phyloP scores from a whole-genome alignment of 257 asterid genomes.

The Solanum tacnaense region DNA sequence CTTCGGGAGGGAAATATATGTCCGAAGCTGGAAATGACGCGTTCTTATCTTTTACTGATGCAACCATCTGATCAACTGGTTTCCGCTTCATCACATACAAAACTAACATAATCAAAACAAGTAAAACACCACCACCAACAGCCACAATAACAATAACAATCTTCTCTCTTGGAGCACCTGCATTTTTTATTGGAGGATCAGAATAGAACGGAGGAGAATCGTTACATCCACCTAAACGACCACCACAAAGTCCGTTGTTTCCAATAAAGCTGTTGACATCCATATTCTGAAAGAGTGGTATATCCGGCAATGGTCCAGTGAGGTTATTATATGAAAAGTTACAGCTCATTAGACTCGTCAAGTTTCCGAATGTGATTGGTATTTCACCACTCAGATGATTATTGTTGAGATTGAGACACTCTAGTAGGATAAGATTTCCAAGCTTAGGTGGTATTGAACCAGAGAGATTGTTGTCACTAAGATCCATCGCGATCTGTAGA shows the following conservation, averaged over 20 bases:
- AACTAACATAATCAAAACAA: slow-evolving; percentile 39
- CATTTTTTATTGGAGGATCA: neutral
- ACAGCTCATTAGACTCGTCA: slow-evolving; percentile 76
- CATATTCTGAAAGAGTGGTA: slow-evolving; percentile 58
- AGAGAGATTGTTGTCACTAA: slow-evolving; percentile 61
- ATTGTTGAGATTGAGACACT: slow-evolving; percentile 52
- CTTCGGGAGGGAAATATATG: slow-evolving; percentile 78
- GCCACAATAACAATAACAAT: slow-evolving; percentile 44
- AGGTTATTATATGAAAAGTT: slow-evolving; percentile 70
- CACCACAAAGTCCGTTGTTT: slow-evolving; percentile 74
- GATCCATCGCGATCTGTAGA: slow-evolving; percentile 70
- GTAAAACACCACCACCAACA: slow-evolving; percentile 59
- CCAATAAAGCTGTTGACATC: slow-evolving; percentile 54
- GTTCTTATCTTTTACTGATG: slow-evolving; percentile 26
- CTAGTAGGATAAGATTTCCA: slow-evolving; percentile 65
- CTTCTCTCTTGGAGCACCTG: slow-evolving; percentile 32
- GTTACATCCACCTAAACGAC: slow-evolving; percentile 49
- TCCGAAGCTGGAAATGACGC: slow-evolving; percentile 40
- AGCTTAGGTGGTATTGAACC: slow-evolving; percentile 71
- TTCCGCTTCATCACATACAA: slow-evolving; percentile 43
- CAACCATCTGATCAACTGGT: slow-evolving; percentile 22
- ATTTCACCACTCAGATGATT: slow-evolving; percentile 67
- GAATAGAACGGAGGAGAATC: slow-evolving; percentile 8
- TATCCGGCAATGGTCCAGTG: slow-evolving; percentile 65
- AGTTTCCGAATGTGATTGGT: slow-evolving; percentile 61